A percentile compares a stretch with the other conserved stretches of the same genome.
Conservation (phyloP, 2,329 filamentous ascomycete species). For the Cercospora canescens region DNA sequence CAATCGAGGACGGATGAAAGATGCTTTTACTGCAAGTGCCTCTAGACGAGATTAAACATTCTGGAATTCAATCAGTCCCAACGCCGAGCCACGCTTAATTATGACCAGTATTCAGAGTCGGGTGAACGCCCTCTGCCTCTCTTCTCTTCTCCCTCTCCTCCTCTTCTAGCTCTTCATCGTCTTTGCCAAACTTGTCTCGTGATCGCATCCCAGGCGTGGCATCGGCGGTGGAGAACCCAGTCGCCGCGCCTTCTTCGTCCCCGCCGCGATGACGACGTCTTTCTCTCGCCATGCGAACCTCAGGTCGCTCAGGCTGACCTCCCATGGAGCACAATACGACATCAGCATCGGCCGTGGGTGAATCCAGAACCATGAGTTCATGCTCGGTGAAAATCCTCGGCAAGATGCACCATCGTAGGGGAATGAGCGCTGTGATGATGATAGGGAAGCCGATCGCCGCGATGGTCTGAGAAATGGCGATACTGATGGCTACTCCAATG, state of each 20-base stretch:
- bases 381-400: slow-evolving; percentile 52
- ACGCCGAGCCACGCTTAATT: neutral
- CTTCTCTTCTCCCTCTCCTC: slow-evolving; percentile 20
- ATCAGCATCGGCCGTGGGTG: slow-evolving; percentile 55
- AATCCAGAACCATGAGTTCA: slow-evolving; percentile 54
- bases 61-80: neutral
- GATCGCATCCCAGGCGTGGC: slow-evolving; percentile 23
- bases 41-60: neutral
- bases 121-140: slow-evolving; percentile 21
- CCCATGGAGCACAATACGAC: slow-evolving; percentile 56
- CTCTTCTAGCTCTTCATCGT: slow-evolving; percentile 27
- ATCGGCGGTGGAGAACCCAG: slow-evolving; percentile 18
- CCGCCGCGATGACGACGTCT: slow-evolving; percentile 24
- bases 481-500: slow-evolving; percentile 53
- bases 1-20: neutral
- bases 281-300: slow-evolving; percentile 32
- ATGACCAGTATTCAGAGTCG: slow-evolving; percentile 29
- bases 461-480: slow-evolving; percentile 61
- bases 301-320: slow-evolving; percentile 46
- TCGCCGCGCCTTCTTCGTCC: slow-evolving; percentile 28
- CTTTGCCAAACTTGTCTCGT: slow-evolving; percentile 27
- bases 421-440: slow-evolving; percentile 58
- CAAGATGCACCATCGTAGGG: slow-evolving; percentile 52
- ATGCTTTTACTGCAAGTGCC: neutral
- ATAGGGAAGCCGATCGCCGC: slow-evolving; percentile 62